A percentile compares a stretch with the other conserved stretches of the same genome.
phyloP scores from a whole-genome alignment of 202 grass and related monocot species.

The Tripidium arundinaceum region DNA sequence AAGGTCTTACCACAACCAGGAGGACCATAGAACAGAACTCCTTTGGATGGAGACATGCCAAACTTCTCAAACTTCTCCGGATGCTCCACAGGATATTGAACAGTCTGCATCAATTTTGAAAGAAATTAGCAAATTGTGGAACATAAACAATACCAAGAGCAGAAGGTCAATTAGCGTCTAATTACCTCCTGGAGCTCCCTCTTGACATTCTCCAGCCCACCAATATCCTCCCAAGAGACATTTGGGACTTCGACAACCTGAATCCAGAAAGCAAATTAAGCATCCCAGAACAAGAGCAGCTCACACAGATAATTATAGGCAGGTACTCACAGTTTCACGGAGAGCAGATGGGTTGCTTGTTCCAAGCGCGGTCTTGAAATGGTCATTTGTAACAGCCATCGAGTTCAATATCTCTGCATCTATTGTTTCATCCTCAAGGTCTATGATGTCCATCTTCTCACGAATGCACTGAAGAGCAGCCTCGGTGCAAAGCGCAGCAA shows the following conservation, averaged over 20 bases:
- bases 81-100: too few species aligned
- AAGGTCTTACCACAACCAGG: too few species aligned
- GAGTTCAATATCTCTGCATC: slow-evolving; percentile 97
- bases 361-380: slow-evolving; percentile 93
- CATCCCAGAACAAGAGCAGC: background rate
- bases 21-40: too few species aligned
- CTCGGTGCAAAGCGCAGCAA: slow-evolving; percentile 95
- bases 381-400: slow-evolving; percentile 93
- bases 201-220: slow-evolving; percentile 92
- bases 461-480: slow-evolving; percentile 92
- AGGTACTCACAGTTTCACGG: slow-evolving; percentile 81
- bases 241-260: slow-evolving; percentile 98
- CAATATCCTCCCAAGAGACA: slow-evolving; percentile 85
- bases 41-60: too few species aligned
- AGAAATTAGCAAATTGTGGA: too few species aligned
- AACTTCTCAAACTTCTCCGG: too few species aligned
- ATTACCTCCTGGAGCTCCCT: slow-evolving; percentile 93
- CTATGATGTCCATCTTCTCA: slow-evolving; percentile 98
- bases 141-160: too few species aligned
- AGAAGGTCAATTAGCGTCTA: background rate
- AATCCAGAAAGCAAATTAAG: slow-evolving; percentile 19
- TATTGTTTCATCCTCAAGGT: slow-evolving; percentile 93
- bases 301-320: background rate
- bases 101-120: too few species aligned
- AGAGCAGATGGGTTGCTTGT: slow-evolving; percentile 96